Evolutionary conservation across 2,329 filamentous ascomycete species (phyloP).

Genomic region (Botrytis cinerea): DNA sequence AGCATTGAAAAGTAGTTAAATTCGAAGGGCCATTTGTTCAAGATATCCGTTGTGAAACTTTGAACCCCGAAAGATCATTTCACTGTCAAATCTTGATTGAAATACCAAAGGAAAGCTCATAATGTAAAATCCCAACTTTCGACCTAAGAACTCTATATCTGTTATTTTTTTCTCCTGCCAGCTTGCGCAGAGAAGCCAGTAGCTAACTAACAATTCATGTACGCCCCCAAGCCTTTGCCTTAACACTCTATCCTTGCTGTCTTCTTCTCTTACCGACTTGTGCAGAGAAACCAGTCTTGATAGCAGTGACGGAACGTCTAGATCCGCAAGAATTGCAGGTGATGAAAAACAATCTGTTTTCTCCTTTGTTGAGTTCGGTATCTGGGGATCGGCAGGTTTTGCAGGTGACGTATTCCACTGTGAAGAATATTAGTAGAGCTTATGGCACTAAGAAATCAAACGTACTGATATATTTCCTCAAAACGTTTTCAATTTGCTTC

Average conservation of each 20-base stretch:
- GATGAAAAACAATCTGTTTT: conserved; percentile 98
- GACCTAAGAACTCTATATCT: not conserved
- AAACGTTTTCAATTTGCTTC: conserved; percentile 97
- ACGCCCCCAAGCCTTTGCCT: not conserved
- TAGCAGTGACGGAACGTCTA: conserved; percentile 87
- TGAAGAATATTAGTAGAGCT: conserved; percentile 32
- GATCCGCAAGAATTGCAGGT: conserved; percentile 89
- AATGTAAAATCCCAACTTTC: not conserved
- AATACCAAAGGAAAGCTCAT: not conserved
- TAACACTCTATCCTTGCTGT: conserved; percentile 68
- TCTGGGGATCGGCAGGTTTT: conserved; percentile 96
- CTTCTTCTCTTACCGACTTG: conserved; percentile 99
- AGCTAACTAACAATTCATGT: not conserved
- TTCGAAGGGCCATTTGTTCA: not conserved
- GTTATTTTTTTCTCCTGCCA: not conserved
- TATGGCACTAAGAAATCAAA: conserved; percentile 42
- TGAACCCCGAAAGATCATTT: not conserved
- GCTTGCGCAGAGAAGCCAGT: not conserved
- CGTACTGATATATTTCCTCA: conserved; percentile 91
- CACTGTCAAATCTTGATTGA: not conserved
- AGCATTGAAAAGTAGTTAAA: not conserved
- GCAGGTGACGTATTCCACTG: conserved; percentile 93
- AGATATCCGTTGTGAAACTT: not conserved
- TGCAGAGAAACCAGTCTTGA: conserved; percentile 99
- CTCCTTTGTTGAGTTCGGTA: conserved; percentile 96